Base-by-base conservation (phyloP, 1,284 basidiomycete genomes). In the Volvariella surrecta region DNA sequence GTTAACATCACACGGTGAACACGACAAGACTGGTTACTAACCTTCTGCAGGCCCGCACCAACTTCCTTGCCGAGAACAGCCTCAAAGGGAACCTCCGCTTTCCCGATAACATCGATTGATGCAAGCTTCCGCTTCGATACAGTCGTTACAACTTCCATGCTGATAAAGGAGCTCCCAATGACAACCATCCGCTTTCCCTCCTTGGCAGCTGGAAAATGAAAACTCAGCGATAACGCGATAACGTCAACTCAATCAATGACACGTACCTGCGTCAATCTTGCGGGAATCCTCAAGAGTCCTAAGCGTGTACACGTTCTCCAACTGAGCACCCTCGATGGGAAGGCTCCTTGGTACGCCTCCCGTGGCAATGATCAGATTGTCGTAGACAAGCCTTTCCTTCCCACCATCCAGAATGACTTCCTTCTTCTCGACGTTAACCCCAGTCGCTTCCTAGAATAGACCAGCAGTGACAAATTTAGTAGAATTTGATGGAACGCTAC, bases 91-190 rank as follows among this genome's bases (percentile, higher is more conserved):
- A 78, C 75, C 45, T 82, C 75, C 52, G 90, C 89, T 79, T 85
- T 85, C 0, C 92, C 91, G 43, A 97, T 77, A 42, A 95, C 82
- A 48, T 89, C 77, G 44, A 89, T 79, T 20, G 80, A 80, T 24
- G 78, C 80, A 13, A 87, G 76, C 62, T 83, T 86, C 45, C 83
- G 82, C 56, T 83, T 84, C 3, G 79, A 59, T 0, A 90, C 66
- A 0, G 89, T 87, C 11, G 73, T 75, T 3, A 90, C 89, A 8
- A 91, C 70, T 61, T 98, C 93, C 86, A 97, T 90, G 43, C 88
- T 84, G 56, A 98, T 98, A 66, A 96, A 97, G 15, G 86, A 89
- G 24, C 83, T 87, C 1, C 93, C 93, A 50, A 96, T 86, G 24
- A 96, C 76, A 24, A 93, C 89, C 39, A 89, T 63, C 43, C 79